Percentiles rank a stretch among this genome's conserved stretches.
These are phyloP conservation scores for Syzygium syzygioides DNA, from an alignment of 441 rosid genomes.

Conservation along the genomic window DNA sequence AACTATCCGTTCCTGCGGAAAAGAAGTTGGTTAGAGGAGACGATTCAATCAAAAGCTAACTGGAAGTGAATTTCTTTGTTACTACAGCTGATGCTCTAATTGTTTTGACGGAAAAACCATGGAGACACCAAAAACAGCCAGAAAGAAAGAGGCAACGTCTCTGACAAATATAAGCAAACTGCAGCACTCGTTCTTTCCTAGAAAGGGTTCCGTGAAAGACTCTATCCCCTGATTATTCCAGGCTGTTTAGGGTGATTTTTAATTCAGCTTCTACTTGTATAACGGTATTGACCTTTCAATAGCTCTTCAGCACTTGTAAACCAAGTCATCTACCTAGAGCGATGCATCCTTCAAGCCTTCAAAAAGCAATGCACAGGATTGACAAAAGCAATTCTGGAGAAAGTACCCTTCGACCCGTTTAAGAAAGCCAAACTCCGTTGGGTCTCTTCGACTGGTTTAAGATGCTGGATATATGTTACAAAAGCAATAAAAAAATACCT, in stretches of 20 bases:
- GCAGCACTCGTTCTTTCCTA: not conserved
- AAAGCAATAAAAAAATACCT: not conserved
- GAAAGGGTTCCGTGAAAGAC: not conserved
- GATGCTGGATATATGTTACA: not conserved
- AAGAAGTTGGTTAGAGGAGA: not conserved
- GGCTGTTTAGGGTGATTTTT: not conserved
- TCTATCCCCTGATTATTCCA: not conserved
- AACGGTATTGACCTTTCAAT: not conserved
- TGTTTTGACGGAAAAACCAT: not conserved
- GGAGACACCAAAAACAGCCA: not conserved
- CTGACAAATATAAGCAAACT: not conserved
- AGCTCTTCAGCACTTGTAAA: not conserved
- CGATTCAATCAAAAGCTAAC: not conserved
- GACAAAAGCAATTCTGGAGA: not conserved
- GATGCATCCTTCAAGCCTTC: not conserved
- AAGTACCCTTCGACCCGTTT: not conserved
- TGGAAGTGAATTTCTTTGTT: not conserved
- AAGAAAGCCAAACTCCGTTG: not conserved
- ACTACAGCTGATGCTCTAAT: not conserved
- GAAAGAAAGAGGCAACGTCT: not conserved
- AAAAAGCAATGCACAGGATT: not conserved
- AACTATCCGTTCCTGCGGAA: slow-evolving; percentile 53
- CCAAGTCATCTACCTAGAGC: not conserved
- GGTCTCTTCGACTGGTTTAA: not conserved
- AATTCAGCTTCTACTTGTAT: not conserved